Evolutionary conservation across 306 rosid species (phyloP).

Genomic region (Rosa persica): DNA sequence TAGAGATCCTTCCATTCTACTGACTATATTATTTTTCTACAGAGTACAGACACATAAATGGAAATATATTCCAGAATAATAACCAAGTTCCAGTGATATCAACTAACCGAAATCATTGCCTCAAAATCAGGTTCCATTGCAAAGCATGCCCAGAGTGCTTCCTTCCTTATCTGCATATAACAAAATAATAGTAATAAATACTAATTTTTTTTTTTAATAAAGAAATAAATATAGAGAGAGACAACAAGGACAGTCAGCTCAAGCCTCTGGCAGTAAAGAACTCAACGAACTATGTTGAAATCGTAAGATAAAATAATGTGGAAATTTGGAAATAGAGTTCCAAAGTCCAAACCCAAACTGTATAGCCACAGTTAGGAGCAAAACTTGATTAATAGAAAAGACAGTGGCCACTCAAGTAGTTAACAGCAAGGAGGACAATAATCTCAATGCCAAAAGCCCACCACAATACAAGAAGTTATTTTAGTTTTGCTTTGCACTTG

Average conservation of each 20-base stretch:
- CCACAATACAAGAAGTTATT: neutral
- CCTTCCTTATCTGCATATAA: constrained; percentile 73
- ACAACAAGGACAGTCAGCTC: constrained; percentile 17
- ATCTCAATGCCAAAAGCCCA: neutral
- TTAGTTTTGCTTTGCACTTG: neutral
- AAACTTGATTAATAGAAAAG: neutral
- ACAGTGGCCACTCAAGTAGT: neutral
- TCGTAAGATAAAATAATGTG: neutral
- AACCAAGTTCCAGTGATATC: neutral
- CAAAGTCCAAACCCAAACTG: neutral
- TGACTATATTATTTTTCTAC: too few relatives aligned
- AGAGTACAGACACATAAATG: neutral
- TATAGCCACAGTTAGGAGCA: neutral
- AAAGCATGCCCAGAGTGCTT: constrained; percentile 95
- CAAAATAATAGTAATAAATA: constrained; percentile 12
- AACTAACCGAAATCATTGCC: constrained; percentile 81
- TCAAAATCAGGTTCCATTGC: constrained; percentile 76
- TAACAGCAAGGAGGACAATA: neutral
- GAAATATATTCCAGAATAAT: neutral
- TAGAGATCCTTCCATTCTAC: neutral
- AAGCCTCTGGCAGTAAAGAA: constrained; percentile 6
- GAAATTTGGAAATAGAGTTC: neutral
- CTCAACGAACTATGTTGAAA: neutral
- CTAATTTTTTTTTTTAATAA: too few relatives aligned
- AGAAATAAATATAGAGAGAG: constrained; percentile 10